Evolutionary conservation across 768 basidiomycete species (phyloP).

Genomic region (Mycena vulgaris): DNA sequence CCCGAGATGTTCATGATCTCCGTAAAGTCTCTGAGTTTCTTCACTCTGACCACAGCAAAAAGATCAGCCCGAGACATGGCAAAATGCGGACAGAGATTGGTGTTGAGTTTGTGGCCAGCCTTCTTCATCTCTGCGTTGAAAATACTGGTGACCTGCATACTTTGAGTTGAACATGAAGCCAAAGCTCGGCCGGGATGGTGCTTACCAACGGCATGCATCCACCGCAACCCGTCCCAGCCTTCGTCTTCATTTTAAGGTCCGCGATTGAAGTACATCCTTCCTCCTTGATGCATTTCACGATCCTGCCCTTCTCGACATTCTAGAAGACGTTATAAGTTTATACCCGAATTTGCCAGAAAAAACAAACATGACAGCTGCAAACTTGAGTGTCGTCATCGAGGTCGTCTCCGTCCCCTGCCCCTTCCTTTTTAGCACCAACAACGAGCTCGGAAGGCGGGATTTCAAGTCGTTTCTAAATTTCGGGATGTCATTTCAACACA

Average conservation of each 20-base stretch:
- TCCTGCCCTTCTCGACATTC: conserved; percentile 76
- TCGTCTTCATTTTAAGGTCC: conserved; percentile 76
- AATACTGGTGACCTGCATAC: conserved; percentile 45
- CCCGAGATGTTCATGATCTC: conserved; percentile 69
- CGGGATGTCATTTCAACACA: background rate
- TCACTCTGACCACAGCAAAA: conserved; percentile 76
- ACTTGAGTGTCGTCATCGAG: conserved; percentile 82
- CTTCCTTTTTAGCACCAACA: conserved; percentile 64
- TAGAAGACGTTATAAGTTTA: conserved; percentile 35
- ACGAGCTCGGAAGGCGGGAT: conserved; percentile 79
- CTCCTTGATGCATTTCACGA: conserved; percentile 65
- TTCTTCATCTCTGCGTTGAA: conserved; percentile 78
- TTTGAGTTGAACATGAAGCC: background rate
- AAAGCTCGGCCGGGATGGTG: conserved; percentile 48
- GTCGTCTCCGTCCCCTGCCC: conserved; percentile 73
- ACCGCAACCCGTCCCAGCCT: conserved; percentile 81
- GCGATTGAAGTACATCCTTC: conserved; percentile 59
- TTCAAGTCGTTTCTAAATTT: conserved; percentile 73
- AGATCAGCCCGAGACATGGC: conserved; percentile 75
- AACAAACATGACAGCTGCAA: conserved; percentile 75
- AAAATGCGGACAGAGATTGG: conserved; percentile 78
- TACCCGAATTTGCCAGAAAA: background rate
- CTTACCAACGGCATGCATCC: conserved; percentile 76
- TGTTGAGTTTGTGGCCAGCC: conserved; percentile 70
- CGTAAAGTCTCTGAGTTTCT: conserved; percentile 69